Base-by-base conservation (phyloP, 202 grass and related monocot species). In the Carex arenaria region DNA sequence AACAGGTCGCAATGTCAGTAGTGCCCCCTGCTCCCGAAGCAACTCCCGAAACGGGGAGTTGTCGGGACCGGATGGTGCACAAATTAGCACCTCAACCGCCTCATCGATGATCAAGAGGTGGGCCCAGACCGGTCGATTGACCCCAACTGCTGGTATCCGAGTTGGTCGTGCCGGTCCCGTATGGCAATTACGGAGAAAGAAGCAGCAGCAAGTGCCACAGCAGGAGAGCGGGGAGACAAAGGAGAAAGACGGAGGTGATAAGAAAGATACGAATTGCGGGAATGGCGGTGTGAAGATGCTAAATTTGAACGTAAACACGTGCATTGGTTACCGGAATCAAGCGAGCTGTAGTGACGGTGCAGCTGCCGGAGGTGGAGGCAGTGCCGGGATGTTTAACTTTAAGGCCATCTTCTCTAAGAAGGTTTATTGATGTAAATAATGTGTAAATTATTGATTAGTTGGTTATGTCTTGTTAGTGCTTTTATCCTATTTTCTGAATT, bases 391-490 rank as follows among this genome's bases (percentile, higher is more conserved):
- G 4, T 92, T 95, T 79, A 94, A 86, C 7, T 89, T 98, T 52
- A 86, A 88, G 64, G 89, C 96, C 23, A 93, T 95, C 76, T 98
- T 98, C 88, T 93, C 93, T 80, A 95, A 95, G 96, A 95, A 95
- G 93, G 91, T 93, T 63, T 90, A 91, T 88, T 95, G 85, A 93
- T 87, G 73, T 84, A 76, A 60, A 84, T 73, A 84, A 42, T 82
- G 61, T 82, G 79, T 82, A 82, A 36, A 82, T 62, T 84, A 61
- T 71, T 23, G 22, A 66, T 84, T 67, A 67, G 64, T 67, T 57
- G 38, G 40, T 84, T 84, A 84, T 74, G 56, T 60, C 18, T 84
- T 76, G 20, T 72, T 56, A 71, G 47, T 82, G 5, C 34, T 40
- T 40, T 54, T 13, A 52, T 72, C 42, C 51, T 76, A n/a, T 32